Evolutionary conservation across 2,329 filamentous ascomycete genomes (phyloP), one percentile per base, ranked within the genome.

Genomic region (Aspergillus felis): DNA sequence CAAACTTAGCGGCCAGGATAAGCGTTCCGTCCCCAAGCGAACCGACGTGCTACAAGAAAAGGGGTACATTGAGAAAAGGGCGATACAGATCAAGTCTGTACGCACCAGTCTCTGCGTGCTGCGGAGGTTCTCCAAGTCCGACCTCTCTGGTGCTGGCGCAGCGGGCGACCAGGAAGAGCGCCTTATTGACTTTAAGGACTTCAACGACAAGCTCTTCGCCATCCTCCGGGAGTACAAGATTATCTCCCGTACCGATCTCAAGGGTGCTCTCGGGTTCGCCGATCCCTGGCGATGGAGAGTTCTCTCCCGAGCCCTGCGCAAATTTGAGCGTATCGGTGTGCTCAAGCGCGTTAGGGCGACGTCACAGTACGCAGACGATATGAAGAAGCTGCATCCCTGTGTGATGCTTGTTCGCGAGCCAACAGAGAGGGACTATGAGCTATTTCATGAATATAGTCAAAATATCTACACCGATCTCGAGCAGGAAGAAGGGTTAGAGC

Each of bases 21-120:
- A 87, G 66, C 79, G 85, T 49, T 88, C 85, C 1, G 81, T 87
- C 2, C 85, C 85, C 1, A 78, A 82, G 59, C 77, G 85, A 42
- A 88, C 85, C 3, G 82, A 86, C 59, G 70, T 75, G 3, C 74
- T 88, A 42, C 76, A 78, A 5, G 69, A 75, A 38, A 85, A 83
- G 61, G 85, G 85, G 0, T 87, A 87, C 66, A 87, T 88, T 54
- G 76, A 80, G 44, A 88, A 88, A 64, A 75, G 76, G 53, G 67
- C 72, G 8, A 76, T 83, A 20, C 74, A 81, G 29, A 73, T 76
- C 24, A 77, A 76, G 57, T 77, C 79, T 3, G 71, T 76, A 5
- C 78, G 80, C 49, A 87, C 84, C 0, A 87, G 83, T 67, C 69
- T 85, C 6, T 82, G 84, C 28, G 81, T 77, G 1, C 74, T 86